Evolutionary conservation across 306 rosid species (phyloP).

Genomic region (Medicago arabica): DNA sequence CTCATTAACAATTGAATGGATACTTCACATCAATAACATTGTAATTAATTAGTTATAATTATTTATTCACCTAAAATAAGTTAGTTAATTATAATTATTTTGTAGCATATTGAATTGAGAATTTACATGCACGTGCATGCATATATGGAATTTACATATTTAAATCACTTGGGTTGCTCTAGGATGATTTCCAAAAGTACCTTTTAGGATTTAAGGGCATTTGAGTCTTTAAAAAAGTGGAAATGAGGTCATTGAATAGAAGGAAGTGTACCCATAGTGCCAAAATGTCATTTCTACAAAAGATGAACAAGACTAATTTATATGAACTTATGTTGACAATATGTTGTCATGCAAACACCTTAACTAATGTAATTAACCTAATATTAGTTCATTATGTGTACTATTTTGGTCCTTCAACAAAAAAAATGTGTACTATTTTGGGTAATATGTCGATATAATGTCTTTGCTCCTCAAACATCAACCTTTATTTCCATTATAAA

Average conservation of each 20-base stretch:
- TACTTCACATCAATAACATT: too few species aligned
- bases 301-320: not conserved
- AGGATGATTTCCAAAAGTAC: conserved; percentile 12
- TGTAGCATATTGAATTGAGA: not conserved
- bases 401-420: not conserved
- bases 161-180: conserved; percentile 1
- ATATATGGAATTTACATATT: not conserved
- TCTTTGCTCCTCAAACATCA: conserved; percentile 28
- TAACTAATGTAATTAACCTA: not conserved
- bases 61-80: too few species aligned
- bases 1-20: too few species aligned
- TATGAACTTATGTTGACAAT: conserved; percentile 43
- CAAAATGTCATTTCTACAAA: conserved; percentile 27
- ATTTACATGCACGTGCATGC: not conserved
- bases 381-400: not conserved
- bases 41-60: too few species aligned
- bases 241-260: conserved; percentile 19
- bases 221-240: conserved; percentile 25
- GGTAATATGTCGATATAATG: conserved; percentile 63
- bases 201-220: conserved; percentile 8
- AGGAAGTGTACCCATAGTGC: conserved; percentile 33
- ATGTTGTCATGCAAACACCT: conserved; percentile 65
- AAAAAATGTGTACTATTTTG: not conserved
- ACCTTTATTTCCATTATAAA: conserved; percentile 5
- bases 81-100: too few species aligned